Base-by-base conservation (phyloP, 2,329 filamentous ascomycete species). In the Cercospora sp. region DNA sequence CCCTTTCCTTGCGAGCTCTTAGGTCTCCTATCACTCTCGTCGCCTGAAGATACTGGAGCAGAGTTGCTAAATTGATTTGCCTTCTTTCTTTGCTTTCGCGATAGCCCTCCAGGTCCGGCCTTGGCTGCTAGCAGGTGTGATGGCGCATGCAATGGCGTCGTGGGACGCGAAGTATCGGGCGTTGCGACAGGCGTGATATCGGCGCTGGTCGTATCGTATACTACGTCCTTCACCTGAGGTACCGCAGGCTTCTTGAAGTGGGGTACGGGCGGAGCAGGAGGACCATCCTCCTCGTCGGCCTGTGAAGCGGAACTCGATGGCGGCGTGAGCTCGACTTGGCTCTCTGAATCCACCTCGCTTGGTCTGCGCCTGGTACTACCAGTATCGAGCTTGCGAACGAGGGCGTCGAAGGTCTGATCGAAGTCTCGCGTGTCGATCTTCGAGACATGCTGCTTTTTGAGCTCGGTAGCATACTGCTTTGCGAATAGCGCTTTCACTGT, bases 401-500 rank as follows among this genome's bases (percentile, higher is more conserved):
- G 93, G 76, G 97, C 91, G 78, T 98, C 92, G 79, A 98, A 99
- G 80, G 97, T 98, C 74, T 90, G 86, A 77, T 96, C 93, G 78
- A 99, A 99, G 61, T 88, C 86, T 63, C 84, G 79, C 81, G 93
- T 97, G 77, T 94, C 88, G 66, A 95, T 85, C 23, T 91, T 84
- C 64, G 91, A 93, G 10, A 89, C 91, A 77, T 94, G 88, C 28
- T 91, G 88, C 74, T 91, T 91, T 78, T 89, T 93, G 65, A 99
- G 83, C 79, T 97, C 91, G 67, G 95, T 90, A 73, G 90, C 91
- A 79, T 98, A 99, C 30, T 97, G 86, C 72, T 93, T 91, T 73
- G 95, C 86, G 77, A 98, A 99, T 36, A 99, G 89, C 9, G 91
- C 93, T 78, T 90, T 92, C 75, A 98, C 93, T 76, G 98, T 97